A percentile compares a stretch with the other conserved stretches of the same genome.
phyloP scores from a whole-genome alignment of 176 grass and related monocot species.

The Puccinellia tenuiflora region DNA sequence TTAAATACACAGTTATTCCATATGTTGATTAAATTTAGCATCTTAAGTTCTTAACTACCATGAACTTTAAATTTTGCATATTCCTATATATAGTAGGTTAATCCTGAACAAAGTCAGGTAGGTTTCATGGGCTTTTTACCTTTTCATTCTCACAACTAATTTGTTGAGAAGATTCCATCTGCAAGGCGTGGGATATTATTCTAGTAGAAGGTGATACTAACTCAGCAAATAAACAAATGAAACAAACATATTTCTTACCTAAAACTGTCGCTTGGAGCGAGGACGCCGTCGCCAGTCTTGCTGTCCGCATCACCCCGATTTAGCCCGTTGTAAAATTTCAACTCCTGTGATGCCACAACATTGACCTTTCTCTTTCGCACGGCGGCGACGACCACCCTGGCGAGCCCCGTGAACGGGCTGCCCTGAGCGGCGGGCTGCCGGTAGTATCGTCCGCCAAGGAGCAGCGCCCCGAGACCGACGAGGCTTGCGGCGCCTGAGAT shows the following conservation, averaged over 20 bases:
- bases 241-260: constrained; percentile 26
- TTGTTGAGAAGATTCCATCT: too few relatives aligned
- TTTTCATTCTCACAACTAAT: too few relatives aligned
- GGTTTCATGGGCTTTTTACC: too few relatives aligned
- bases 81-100: too few relatives aligned
- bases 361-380: constrained; percentile 42
- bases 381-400: constrained; percentile 48
- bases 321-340: constrained; percentile 35
- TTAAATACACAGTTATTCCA: too few relatives aligned
- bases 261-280: constrained; percentile 42
- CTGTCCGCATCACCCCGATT: not conserved
- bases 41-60: too few relatives aligned
- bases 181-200: too few relatives aligned
- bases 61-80: too few relatives aligned
- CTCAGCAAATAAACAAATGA: not conserved
- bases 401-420: constrained; percentile 67
- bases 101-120: too few relatives aligned
- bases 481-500: constrained; percentile 16
- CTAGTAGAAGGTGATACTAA: too few relatives aligned
- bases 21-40: too few relatives aligned
- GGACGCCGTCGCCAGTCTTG: not conserved
- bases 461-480: constrained; percentile 32
- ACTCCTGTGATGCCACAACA: not conserved
- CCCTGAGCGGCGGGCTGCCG: constrained; percentile 23
- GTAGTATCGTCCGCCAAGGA: constrained; percentile 54